Evolutionary conservation across 805 yeast genomes (phyloP).

Genomic region (Lachancea sp.): DNA sequence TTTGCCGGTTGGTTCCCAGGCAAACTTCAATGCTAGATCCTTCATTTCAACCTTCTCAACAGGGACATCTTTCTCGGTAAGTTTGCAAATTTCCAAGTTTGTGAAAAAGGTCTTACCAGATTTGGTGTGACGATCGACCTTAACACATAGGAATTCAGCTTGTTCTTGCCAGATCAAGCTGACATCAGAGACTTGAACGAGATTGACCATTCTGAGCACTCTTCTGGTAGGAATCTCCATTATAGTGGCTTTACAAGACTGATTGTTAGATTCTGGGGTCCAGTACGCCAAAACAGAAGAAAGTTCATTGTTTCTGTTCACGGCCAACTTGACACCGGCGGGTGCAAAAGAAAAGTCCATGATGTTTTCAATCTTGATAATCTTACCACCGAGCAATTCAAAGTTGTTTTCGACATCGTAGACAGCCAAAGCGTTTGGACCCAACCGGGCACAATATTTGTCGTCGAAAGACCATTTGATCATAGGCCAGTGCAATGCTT

Average conservation of each 20-base stretch:
- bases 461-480: slow-evolving; percentile 94
- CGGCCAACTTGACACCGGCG: slow-evolving; percentile 63
- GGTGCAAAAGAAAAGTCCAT: slow-evolving; percentile 96
- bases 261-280: slow-evolving; percentile 92
- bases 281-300: slow-evolving; percentile 80
- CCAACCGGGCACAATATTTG: slow-evolving; percentile 89
- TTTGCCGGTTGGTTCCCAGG: slow-evolving; percentile 94
- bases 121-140: slow-evolving; percentile 95
- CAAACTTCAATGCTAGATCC: slow-evolving; percentile 80
- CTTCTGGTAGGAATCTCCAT: slow-evolving; percentile 81
- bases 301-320: slow-evolving; percentile 46
- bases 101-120: slow-evolving; percentile 88
- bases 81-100: slow-evolving; percentile 84
- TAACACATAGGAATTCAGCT: slow-evolving; percentile 78
- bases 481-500: slow-evolving; percentile 87
- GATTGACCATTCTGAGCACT: slow-evolving; percentile 81
- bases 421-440: slow-evolving; percentile 85
- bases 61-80: slow-evolving; percentile 84
- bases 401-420: slow-evolving; percentile 73
- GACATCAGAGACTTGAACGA: slow-evolving; percentile 91
- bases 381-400: slow-evolving; percentile 78
- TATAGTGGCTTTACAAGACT: slow-evolving; percentile 88
- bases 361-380: slow-evolving; percentile 75
- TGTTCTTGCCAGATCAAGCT: slow-evolving; percentile 90
- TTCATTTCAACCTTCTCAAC: slow-evolving; percentile 91